phyloP scores from a whole-genome alignment of 176 grass and related monocot genomes.

The Areca catechu region DNA sequence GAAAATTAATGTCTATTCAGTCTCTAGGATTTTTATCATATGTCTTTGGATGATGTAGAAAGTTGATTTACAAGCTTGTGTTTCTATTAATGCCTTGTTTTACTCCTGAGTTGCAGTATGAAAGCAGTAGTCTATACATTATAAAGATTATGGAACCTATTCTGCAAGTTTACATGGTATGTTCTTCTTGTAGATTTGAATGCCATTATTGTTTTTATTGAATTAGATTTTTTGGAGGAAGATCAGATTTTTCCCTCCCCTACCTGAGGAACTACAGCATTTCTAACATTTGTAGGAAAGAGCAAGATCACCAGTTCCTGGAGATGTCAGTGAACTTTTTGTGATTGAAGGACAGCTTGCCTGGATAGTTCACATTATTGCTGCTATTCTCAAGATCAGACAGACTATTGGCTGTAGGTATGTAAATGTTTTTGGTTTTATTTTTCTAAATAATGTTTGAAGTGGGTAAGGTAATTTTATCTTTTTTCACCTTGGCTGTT shows the following conservation, averaged over 20 bases:
- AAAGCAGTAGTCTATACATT: conserved; percentile 81
- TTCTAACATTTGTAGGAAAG: conserved; percentile 50
- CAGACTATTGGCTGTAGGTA: conserved; percentile 77
- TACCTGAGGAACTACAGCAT: too few species aligned
- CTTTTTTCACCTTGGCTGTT: conserved; percentile 19
- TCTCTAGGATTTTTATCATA: too few species aligned
- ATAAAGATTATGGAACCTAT: conserved; percentile 99
- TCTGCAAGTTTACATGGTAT: conserved; percentile 97
- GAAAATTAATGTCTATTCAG: too few species aligned
- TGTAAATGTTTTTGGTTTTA: conserved; percentile 13
- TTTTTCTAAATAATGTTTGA: conserved; percentile 19
- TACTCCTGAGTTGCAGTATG: conserved; percentile 62
- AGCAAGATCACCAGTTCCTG: conserved; percentile 60
- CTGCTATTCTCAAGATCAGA: conserved; percentile 86
- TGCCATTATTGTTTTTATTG: too few species aligned
- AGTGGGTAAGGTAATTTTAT: conserved; percentile 8
- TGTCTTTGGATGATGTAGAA: too few species aligned
- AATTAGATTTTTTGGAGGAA: too few species aligned
- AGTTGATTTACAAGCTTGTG: too few species aligned
- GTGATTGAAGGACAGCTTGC: conserved; percentile 94
- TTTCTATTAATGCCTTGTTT: conserved; percentile 3
- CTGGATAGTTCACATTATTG: conserved; percentile 97
- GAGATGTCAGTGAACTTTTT: conserved; percentile 62
- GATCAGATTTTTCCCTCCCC: background rate
- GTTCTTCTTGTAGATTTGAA: background rate